These are phyloP conservation scores for Botrytis fragariae DNA, from an alignment of 2,329 filamentous ascomycete genomes.

Conservation along the genomic window DNA sequence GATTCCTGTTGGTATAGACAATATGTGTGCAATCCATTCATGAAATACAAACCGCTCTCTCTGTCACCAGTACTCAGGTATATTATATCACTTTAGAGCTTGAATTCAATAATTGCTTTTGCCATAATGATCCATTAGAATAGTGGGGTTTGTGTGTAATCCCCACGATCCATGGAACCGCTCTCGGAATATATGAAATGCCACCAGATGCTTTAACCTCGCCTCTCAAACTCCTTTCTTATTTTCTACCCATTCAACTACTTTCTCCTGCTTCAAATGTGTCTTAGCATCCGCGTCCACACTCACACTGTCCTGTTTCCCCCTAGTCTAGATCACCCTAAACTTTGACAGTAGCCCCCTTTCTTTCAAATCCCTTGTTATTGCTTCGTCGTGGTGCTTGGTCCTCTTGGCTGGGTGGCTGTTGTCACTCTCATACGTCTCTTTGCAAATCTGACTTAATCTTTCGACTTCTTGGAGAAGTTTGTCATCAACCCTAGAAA, in stretches of 20 bases:
- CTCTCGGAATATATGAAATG: no score
- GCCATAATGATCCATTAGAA: no score
- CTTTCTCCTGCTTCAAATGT: not conserved
- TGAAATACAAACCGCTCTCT: not conserved
- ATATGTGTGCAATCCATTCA: not conserved
- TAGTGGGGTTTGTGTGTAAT: no score
- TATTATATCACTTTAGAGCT: not conserved
- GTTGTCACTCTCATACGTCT: no score
- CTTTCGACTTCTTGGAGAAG: not conserved
- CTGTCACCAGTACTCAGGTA: not conserved
- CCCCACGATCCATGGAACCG: no score
- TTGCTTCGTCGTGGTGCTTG: not conserved
- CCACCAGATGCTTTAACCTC: no score
- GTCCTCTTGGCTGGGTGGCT: not conserved
- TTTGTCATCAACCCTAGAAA: not conserved
- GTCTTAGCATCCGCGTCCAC: not conserved
- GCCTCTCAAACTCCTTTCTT: no score
- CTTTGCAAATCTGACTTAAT: not conserved
- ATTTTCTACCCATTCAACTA: not conserved
- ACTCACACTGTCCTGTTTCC: not conserved
- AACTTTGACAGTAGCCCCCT: not conserved
- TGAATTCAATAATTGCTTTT: no score
- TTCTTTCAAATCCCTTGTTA: not conserved
- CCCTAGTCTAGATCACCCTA: not conserved
- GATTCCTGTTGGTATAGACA: not conserved